A percentile compares a stretch with the other conserved stretches of the same genome.
phyloP scores from a whole-genome alignment of 1,284 basidiomycete genomes.

The Moesziomyces antarcticus region DNA sequence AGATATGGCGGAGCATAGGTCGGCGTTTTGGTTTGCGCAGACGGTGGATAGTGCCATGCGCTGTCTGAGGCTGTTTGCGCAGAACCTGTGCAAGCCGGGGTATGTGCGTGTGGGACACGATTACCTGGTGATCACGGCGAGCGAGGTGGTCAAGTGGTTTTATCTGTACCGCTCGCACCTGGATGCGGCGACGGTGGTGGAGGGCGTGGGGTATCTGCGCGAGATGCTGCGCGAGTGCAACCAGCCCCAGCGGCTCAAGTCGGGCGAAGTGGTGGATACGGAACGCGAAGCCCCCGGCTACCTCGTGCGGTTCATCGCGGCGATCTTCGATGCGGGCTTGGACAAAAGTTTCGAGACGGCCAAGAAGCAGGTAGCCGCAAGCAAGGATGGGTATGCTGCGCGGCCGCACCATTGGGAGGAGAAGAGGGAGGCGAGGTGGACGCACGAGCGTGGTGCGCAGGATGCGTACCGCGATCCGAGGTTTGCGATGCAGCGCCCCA shows the following conservation, averaged over 20 bases:
- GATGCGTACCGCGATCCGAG: neutral
- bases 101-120: slow-evolving; percentile 46
- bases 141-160: slow-evolving; percentile 45
- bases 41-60: slow-evolving; percentile 34
- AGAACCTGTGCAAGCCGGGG: slow-evolving; percentile 37
- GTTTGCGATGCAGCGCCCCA: slow-evolving; percentile 1
- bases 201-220: slow-evolving; percentile 26
- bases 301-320: slow-evolving; percentile 34
- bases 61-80: slow-evolving; percentile 30
- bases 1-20: slow-evolving; percentile 29
- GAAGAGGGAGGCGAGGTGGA: slow-evolving; percentile 3
- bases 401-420: slow-evolving; percentile 8
- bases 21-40: slow-evolving; percentile 43
- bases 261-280: slow-evolving; percentile 41
- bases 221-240: slow-evolving; percentile 32
- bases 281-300: slow-evolving; percentile 49
- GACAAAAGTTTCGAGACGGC: slow-evolving; percentile 35
- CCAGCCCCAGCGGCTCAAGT: slow-evolving; percentile 34
- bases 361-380: slow-evolving; percentile 6
- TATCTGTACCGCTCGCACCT: slow-evolving; percentile 43
- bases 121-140: slow-evolving; percentile 44
- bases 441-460: slow-evolving; percentile 9
- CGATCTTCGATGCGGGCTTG: slow-evolving; percentile 38
- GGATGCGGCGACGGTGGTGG: slow-evolving; percentile 21
- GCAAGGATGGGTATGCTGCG: slow-evolving; percentile 4